Evolutionary conservation across 257 asterid species (phyloP), one percentile per base, ranked within the genome.

Genomic region (Primulina tabacum): DNA sequence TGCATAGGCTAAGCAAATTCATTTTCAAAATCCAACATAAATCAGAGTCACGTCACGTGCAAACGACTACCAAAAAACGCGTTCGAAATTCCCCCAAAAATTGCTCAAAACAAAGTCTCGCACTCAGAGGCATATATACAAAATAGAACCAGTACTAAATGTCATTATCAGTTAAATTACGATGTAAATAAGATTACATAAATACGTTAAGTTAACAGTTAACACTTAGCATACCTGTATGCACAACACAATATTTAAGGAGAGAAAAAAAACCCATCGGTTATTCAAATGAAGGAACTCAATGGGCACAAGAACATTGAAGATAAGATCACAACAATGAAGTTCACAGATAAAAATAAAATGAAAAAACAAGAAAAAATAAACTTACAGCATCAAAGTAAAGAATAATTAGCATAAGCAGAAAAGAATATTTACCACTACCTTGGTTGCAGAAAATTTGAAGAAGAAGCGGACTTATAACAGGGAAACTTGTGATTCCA

Each of bases 401-500:
- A 73, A 82, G 85, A 71, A 81, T 67, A 55, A 59, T 57, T 40
- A 10, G 5, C 38, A 68, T 55, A 68, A 24, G n/a, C 73, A 74
- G 86, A 30, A 82, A 68, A 86, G 75, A 83, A 59, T 68, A 59
- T 21, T 78, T 72, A 76, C 90, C 75, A 8, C 4, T 28, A 24
- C 26, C 26, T 24, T 24, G 26, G 26, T 24, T 0, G 26, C 26
- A 24, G 5, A 11, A 32, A 52, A 34, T 34, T 60, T 33, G 77
- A 33, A 24, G 73, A 69, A 73, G 73, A 43, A 78, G 64, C 61
- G 73, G 16, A 65, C n/a, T 12, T 43, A 2, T 43, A 43, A 12
- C 17, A 43, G 17, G 12, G 53, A 38, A 47, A 47, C 18, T 4
- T 47, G 56, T 5, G 20, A 47, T 47, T 47, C 20, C 20, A 47